Base-by-base conservation (phyloP, 345 rosid species). In the Dovyalis caffra region DNA sequence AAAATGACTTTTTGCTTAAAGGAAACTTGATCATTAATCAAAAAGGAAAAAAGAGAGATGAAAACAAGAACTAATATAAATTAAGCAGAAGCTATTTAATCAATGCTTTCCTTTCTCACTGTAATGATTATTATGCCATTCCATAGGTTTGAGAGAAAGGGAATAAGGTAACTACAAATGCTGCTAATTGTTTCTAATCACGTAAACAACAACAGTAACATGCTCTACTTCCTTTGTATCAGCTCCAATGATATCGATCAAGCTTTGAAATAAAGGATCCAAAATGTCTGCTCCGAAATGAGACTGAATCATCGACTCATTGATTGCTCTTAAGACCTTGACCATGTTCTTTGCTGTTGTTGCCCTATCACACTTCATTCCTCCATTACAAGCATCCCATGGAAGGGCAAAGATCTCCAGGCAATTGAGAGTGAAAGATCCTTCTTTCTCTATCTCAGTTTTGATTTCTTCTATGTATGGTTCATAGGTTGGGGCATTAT, bases 161-260 rank as follows among this genome's bases (percentile, higher is more conserved):
- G n/a, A n/a, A n/a, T n/a, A n/a, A n/a, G n/a, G n/a, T 16, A 43
- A 14, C 5, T 3, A 15, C 18, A 43, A 43, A 43, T 43, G 62
- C 14, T 64, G 4, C 68, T 47, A 74, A 34, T 61, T 33, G 38
- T 77, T 79, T 67, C 82, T 74, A 9, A 78, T 76, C 32, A 87
- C 35, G 62, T 86, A 85, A 66, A 81, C 40, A 58, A 80, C 80
- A 32, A 81, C 40, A 37, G 67, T 71, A 6, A 78, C 74, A 64
- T 77, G 88, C 60, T 77, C 82, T 29, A 78, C 82, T 75, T 81
- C 84, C 69, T 74, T 74, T 8, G 80, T 60, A 74, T 85, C 83
- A 6, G 68, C 74, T 35, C 75, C 83, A 78, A 87, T 45, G 73
- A 81, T 78, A 58, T 69, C 77, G 8, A 11, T 33, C 49, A 83